Conservation (phyloP, 306 rosid genomes). For the Begonia fuchsioides region DNA sequence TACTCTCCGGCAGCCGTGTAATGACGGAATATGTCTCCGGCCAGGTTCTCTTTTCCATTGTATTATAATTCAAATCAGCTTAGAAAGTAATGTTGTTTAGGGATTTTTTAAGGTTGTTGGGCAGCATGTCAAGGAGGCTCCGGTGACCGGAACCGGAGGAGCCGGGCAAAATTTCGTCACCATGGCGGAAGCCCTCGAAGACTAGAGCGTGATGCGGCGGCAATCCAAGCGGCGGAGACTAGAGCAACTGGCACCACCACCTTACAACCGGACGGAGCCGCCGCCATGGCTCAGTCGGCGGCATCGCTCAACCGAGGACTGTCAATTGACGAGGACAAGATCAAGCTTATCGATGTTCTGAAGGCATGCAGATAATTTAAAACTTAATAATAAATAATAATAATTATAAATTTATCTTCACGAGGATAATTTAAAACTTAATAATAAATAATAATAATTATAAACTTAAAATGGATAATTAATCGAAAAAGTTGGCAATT, state of each 20-base stretch:
- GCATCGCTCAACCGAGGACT: too few relatives aligned
- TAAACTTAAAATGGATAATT: too few relatives aligned
- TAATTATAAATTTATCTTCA: too few relatives aligned
- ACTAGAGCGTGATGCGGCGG: conserved; percentile 44
- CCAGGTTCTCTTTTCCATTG: conserved; percentile 20
- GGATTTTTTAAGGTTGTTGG: conserved; percentile 37
- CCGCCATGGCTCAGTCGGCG: conserved; percentile 42
- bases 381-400: too few relatives aligned
- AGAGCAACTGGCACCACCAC: conserved; percentile 40
- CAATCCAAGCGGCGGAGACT: conserved; percentile 64
- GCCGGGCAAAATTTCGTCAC: conserved; percentile 25
- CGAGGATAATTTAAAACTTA: too few relatives aligned
- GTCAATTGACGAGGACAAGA: too few relatives aligned
- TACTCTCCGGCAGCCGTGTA: conserved; percentile 33
- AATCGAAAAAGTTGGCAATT: too few relatives aligned
- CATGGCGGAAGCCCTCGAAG: conserved; percentile 70
- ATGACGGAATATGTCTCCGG: conserved; percentile 57
- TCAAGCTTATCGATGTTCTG: too few relatives aligned
- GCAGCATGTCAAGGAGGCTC: conserved; percentile 23
- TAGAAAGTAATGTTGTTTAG: too few relatives aligned
- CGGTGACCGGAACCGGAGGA: conserved; percentile 3
- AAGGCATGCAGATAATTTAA: too few relatives aligned
- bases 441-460: too few relatives aligned
- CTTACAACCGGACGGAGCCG: conserved; percentile 33
- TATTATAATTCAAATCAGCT: too few relatives aligned